Evolutionary conservation across 345 rosid species (phyloP).

Genomic region (Durio zibethinus): DNA sequence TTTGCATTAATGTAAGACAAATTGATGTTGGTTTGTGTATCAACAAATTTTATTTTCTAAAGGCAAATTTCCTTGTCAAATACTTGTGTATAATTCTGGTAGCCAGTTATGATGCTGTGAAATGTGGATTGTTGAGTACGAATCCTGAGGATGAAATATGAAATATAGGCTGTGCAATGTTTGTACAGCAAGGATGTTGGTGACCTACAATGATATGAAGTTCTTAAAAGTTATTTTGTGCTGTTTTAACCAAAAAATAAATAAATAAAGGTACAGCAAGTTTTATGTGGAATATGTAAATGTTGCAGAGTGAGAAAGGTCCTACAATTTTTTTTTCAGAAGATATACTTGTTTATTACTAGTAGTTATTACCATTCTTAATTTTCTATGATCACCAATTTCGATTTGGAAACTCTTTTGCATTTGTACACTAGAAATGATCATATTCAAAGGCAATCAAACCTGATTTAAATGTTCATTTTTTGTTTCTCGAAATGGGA

Average conservation of each 20-base stretch:
- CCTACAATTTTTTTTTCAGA: too few species aligned
- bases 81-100: not conserved
- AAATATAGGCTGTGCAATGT: not conserved
- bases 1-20: not conserved
- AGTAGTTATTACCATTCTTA: too few species aligned
- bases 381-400: too few species aligned
- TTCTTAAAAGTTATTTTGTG: too few species aligned
- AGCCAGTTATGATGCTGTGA: not conserved
- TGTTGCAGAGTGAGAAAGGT: not conserved
- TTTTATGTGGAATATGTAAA: not conserved
- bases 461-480: too few species aligned
- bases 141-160: not conserved
- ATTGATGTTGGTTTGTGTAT: not conserved
- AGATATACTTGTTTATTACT: too few species aligned
- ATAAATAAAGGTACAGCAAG: too few species aligned
- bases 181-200: not conserved
- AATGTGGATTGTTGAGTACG: not conserved
- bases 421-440: too few species aligned
- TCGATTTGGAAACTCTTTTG: too few species aligned
- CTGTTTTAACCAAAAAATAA: too few species aligned
- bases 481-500: too few species aligned
- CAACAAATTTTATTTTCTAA: not conserved
- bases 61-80: not conserved
- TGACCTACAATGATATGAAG: not conserved
- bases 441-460: too few species aligned